These are phyloP conservation scores for Crithidia brevicula DNA, from an alignment of 208 protist genomes.

Conservation along the genomic window DNA sequence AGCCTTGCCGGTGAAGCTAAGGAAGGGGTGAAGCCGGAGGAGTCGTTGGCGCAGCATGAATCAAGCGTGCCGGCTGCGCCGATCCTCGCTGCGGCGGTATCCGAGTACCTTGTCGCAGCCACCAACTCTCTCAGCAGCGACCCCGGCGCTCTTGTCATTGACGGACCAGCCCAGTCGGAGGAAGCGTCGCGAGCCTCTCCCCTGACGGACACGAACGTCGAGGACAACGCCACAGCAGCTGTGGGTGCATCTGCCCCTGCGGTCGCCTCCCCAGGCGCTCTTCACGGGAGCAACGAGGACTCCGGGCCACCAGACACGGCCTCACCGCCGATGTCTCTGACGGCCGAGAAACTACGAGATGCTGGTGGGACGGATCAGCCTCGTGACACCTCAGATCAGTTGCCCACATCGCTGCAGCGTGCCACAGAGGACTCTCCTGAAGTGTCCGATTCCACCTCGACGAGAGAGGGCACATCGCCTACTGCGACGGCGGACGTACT, in stretches of 20 bases:
- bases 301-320: too few species aligned
- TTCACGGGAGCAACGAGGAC: too few species aligned
- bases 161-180: slow-evolving; percentile 3
- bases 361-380: too few species aligned
- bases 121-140: not conserved
- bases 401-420: too few species aligned
- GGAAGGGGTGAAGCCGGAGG: not conserved
- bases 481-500: too few species aligned
- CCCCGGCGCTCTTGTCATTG: not conserved
- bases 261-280: too few species aligned
- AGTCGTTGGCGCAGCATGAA: not conserved
- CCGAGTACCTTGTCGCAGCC: not conserved
- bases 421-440: too few species aligned
- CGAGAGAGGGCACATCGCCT: too few species aligned
- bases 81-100: not conserved
- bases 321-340: too few species aligned
- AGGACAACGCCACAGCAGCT: not conserved
- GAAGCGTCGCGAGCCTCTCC: not conserved
- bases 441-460: too few species aligned
- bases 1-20: not conserved
- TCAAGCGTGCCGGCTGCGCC: slow-evolving; percentile 3
- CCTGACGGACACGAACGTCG: not conserved
- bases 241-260: not conserved
- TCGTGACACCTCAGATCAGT: too few species aligned
- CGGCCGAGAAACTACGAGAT: too few species aligned